Evolutionary conservation across 208 protist genomes (phyloP), one percentile per base, ranked within the genome.

Genomic region (Crithidia brevicula): DNA sequence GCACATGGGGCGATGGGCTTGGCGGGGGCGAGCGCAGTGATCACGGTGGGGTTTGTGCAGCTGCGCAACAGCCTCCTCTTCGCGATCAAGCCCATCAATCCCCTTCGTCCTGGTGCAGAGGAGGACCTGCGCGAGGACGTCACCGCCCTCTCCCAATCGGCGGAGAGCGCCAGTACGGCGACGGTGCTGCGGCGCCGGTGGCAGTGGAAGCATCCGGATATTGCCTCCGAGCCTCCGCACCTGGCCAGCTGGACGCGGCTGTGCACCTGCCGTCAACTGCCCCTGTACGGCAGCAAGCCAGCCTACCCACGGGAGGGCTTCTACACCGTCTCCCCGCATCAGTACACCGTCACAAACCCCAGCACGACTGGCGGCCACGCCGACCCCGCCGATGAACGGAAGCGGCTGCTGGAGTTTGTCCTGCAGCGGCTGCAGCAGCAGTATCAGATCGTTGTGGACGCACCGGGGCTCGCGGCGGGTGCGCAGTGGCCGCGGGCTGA

Each of bases 351-450:
- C 36, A 68, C 69, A 22, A 74, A 73, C 33, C 63, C 65, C 34
- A 52, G 53, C 49, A 23, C 56, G 8, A 52, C 34, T 7, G 56
- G 59, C 30, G 33, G 63, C 9, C 46, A 54, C 54, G 61, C 57
- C 15, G 51, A 66, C 33, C 13, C 47, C 0, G 62, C 42, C 7
- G 72, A 77, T 23, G 74, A 87, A 30, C 56, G 51, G 25, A 74
- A 59, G 28, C 79, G 81, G 13, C 59, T 89, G 43, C 54, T 92
- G 9, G 88, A 96, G 77, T 94, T 89, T 51, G 75, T 96, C 2
- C 79, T 93, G 25, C 91, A 96, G 72, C 88, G 91, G 2, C 72
- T 96, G 15, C 82, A 90, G 54, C 83, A 96, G 64, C 83, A 93
- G 64, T 94, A 92, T 70, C 91, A 96, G 62, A 89, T 96, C 66